A percentile compares a stretch with the other conserved stretches of the same genome.
Evolutionary conservation across 2,329 filamentous ascomycete genomes (phyloP).

Genomic region (Pestalotiopsis sp.): DNA sequence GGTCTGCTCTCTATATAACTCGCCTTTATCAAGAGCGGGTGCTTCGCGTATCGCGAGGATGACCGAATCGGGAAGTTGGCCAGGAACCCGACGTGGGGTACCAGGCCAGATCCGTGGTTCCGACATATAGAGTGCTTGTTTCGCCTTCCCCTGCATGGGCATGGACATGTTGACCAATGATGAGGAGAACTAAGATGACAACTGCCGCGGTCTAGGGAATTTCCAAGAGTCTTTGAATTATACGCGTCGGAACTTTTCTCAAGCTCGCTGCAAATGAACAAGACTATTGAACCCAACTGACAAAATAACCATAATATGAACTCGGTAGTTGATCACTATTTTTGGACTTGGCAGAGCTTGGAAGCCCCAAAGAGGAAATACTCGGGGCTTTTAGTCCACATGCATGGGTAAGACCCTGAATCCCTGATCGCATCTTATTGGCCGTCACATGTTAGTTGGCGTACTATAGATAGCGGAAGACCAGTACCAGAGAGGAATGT

Average conservation of each 20-base stretch:
- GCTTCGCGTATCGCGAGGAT: background rate
- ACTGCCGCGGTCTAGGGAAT: background rate
- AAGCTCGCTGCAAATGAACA: background rate
- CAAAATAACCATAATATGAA: background rate
- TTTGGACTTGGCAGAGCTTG: background rate
- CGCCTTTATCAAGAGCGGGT: background rate
- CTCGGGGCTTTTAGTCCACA: background rate
- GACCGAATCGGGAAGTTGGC: background rate
- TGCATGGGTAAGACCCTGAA: background rate
- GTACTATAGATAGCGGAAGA: background rate
- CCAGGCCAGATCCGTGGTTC: background rate
- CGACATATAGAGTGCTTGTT: background rate
- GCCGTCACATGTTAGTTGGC: constrained; percentile 1
- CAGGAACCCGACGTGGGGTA: background rate
- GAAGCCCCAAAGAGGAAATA: background rate
- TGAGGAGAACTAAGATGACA: background rate
- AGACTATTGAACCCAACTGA: background rate
- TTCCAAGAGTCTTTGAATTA: background rate
- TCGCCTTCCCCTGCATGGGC: background rate
- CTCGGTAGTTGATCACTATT: background rate
- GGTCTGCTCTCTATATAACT: background rate
- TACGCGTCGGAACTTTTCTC: background rate
- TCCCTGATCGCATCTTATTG: background rate
- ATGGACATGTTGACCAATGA: background rate
- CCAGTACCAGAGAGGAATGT: constrained; percentile 7